Conservation (phyloP, 164 flowering plant genomes). For the Macadamia integrifolia region DNA sequence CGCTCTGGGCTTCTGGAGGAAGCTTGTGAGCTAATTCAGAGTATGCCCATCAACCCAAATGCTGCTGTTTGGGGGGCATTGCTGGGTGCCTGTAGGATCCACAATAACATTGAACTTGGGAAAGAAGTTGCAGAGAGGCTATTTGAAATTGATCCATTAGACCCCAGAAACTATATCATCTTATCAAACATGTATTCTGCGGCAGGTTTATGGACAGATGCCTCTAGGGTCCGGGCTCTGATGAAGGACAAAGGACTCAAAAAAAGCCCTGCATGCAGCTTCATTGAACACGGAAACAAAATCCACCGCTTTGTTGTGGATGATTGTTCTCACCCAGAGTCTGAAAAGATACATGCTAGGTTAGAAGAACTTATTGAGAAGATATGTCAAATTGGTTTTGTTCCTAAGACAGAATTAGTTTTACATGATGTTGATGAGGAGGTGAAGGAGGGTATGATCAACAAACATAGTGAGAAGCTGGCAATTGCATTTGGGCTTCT, state of each 20-base stretch:
- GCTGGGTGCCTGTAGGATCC: constrained; percentile 26
- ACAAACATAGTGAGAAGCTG: constrained; percentile 40
- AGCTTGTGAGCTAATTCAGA: constrained; percentile 16
- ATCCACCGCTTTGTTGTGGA: constrained; percentile 32
- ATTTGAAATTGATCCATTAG: constrained; percentile 15
- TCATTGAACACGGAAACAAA: constrained; percentile 28
- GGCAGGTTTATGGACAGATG: constrained; percentile 34
- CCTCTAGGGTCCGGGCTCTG: constrained; percentile 25
- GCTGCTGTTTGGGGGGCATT: constrained; percentile 33
- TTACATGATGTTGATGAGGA: constrained; percentile 39
- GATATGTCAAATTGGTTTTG: constrained; percentile 28
- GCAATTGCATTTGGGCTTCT: constrained; percentile 44
- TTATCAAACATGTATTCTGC: constrained; percentile 38
- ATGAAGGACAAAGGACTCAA: constrained; percentile 31
- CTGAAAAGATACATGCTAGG: constrained; percentile 23
- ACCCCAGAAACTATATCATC: constrained; percentile 24
- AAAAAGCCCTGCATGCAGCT: constrained; percentile 36
- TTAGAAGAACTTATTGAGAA: constrained; percentile 27
- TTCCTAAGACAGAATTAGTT: constrained; percentile 32
- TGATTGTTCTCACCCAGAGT: constrained; percentile 31
- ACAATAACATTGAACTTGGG: constrained; percentile 20
- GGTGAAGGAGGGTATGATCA: constrained; percentile 36
- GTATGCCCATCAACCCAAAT: constrained; percentile 31
- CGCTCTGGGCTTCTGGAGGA: constrained; percentile 24
- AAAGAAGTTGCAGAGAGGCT: constrained; percentile 24